Evolutionary conservation across 176 grass and related monocot genomes (phyloP), one percentile per base, ranked within the genome.

Genomic region (Canna indica): DNA sequence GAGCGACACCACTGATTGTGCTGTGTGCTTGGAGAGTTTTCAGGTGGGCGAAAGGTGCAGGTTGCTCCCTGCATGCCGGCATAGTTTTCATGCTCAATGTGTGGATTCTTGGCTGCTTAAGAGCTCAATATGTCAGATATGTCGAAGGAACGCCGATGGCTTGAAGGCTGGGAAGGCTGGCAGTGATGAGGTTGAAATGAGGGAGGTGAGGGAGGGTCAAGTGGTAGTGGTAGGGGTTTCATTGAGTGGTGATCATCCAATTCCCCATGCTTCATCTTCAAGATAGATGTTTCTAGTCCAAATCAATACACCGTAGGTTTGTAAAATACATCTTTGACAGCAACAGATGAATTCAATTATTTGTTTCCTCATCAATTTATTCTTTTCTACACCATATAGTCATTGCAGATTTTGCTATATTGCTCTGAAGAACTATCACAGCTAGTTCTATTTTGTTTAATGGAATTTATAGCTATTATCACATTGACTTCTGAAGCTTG

Each of bases 1-100:
- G 2, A 65, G 30, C 3, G 52, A 7, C 3, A 17, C 14, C 10
- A 76, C 1, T 1, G 80, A 71, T 26, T 94, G 90, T 36, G 86
- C 86, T 1, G 81, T 76, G 30, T 76, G 62, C 31, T 18, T 76
- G 45, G 74, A 76, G 62, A 67, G n/a, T 32, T 76, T 76, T 16
- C 45, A 54, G n/a, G 22, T 28, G 61, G 74, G 62, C 14, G 74
- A 76, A 32, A 57, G 62, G 46, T 76, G 74, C 33, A 65, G 74
- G 22, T 53, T 76, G 29, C 42, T 76, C 7, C 74, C 74, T 5
- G 22, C 47, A 15, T 76, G 74, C 24, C 50, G 62, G 30, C 74
- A 76, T 20, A 67, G 74, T 30, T 76, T 76, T 32, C 74, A 76
- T 36, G 31, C 74, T 8, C 44, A 27, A 20, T 76, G 74, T 18